Conservation (phyloP, 257 asterid species). For the Linaria vulgaris region DNA sequence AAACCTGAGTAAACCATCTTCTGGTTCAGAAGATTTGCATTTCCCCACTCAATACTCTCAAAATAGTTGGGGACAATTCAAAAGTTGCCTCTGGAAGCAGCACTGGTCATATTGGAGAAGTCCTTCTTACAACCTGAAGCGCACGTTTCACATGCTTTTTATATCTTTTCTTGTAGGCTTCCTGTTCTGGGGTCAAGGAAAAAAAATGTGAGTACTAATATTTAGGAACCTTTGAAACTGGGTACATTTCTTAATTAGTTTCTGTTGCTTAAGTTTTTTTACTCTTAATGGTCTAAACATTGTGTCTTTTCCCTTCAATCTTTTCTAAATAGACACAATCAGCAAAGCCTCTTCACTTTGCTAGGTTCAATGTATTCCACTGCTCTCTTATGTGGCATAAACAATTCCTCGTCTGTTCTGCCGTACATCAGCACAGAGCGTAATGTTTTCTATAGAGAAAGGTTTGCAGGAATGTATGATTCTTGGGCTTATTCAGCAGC, state of each 20-base stretch:
- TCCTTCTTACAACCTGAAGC: slow-evolving; percentile 56
- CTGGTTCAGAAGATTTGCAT: slow-evolving; percentile 43
- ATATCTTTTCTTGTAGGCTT: slow-evolving; percentile 38
- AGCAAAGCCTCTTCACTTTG: slow-evolving; percentile 45
- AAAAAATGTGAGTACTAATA: slow-evolving; percentile 38
- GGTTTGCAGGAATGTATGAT: slow-evolving; percentile 51
- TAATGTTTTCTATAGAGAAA: slow-evolving; percentile 46
- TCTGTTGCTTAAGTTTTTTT: background rate
- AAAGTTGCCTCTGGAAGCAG: slow-evolving; percentile 57
- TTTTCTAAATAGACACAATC: slow-evolving; percentile 35
- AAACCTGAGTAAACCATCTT: slow-evolving; percentile 34
- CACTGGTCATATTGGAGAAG: slow-evolving; percentile 69
- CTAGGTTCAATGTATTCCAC: slow-evolving; percentile 44
- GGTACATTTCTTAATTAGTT: background rate
- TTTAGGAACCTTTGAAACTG: background rate
- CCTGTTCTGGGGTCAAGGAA: slow-evolving; percentile 51
- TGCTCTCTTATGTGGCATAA: slow-evolving; percentile 45
- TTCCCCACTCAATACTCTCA: slow-evolving; percentile 47
- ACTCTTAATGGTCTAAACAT: background rate
- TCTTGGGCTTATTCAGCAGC: slow-evolving; percentile 51
- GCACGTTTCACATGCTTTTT: slow-evolving; percentile 34
- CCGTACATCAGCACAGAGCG: slow-evolving; percentile 46
- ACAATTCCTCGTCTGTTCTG: slow-evolving; percentile 39
- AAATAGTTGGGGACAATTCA: slow-evolving; percentile 53
- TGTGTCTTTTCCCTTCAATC: background rate